A percentile compares a stretch with the other conserved stretches of the same genome.
Conservation (phyloP, 768 basidiomycete genomes). For the Macrolepiota fuliginosa region DNA sequence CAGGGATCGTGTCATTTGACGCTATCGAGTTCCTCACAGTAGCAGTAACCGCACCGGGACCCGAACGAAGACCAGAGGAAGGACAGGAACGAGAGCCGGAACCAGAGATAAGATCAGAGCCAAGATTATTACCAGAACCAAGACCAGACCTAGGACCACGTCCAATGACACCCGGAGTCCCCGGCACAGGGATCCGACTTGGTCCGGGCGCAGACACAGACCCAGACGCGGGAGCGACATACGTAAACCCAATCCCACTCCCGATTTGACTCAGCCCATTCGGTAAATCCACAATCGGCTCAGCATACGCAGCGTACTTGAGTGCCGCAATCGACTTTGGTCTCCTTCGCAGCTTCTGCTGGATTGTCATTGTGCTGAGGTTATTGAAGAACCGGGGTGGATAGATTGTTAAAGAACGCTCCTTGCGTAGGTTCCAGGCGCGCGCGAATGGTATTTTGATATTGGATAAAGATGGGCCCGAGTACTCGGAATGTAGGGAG, state of each 20-base stretch:
- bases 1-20: conserved; percentile 11
- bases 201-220: too few relatives aligned
- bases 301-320: conserved; percentile 26
- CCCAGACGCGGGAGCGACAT: conserved; percentile 27
- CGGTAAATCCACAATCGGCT: conserved; percentile 36
- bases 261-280: conserved; percentile 45
- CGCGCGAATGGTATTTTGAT: conserved; percentile 23
- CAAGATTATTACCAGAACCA: background rate
- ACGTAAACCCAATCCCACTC: conserved; percentile 51
- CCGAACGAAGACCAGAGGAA: too few relatives aligned
- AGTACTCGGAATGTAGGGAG: conserved; percentile 10
- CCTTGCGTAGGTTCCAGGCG: conserved; percentile 36
- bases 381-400: conserved; percentile 26
- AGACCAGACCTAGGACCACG: conserved; percentile 8
- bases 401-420: conserved; percentile 30
- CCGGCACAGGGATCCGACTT: background rate
- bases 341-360: conserved; percentile 39
- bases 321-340: conserved; percentile 25
- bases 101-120: conserved; percentile 4
- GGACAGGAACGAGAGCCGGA: background rate
- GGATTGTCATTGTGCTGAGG: conserved; percentile 30
- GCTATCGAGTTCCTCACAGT: too few relatives aligned
- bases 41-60: too few relatives aligned
- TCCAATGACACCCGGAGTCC: background rate
- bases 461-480: conserved; percentile 19